Evolutionary conservation across 495 filamentous ascomycete genomes (phyloP), one percentile per base, ranked within the genome.

Genomic region (Tuber microsphaerosporum): DNA sequence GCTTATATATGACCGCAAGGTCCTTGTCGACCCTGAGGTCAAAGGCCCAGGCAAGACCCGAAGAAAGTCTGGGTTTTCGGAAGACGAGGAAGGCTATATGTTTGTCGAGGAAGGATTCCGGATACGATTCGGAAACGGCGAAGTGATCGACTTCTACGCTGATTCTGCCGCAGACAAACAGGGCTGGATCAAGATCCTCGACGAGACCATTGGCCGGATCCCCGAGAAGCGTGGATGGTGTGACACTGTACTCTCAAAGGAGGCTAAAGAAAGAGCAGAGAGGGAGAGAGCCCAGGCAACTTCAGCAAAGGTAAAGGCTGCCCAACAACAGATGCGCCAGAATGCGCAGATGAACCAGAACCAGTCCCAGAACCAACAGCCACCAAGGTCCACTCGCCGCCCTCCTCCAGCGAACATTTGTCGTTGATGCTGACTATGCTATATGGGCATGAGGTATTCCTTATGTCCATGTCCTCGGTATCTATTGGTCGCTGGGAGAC

Each of bases 81-180:
- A 98, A 84, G 96, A 98, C 81, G 96, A 98, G 84, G 95, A 99
- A 81, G 95, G 96, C 70, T 99, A 98, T 85, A 97, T 97, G 93
- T 98, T 98, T 80, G 95, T 99, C 37, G 95, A 99, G 84, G 96
- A 98, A 83, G 95, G 96, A 19, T 99, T 99, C 89, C 92, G 95
- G 46, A 94, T 99, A 83, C 93, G 94, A 73, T 99, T 99, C 84
- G 94, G 91, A 75, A 99, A 99, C 82, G 95, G 95, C 71, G 95
- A 99, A 85, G 89, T 94, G 61, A 99, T 99, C 77, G 95, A 99
- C 84, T 99, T 99, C 84, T 99, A 99, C 79, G 96, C 95, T 77
- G 95, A 99, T 84, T 93, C 88, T 48, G 86, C 89, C 1, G 88
- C 87, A 71, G 91, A 93, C 79, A 99, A 99, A 84, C 92, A 96